Evolutionary conservation across 2,329 filamentous ascomycete species (phyloP), one percentile per base, ranked within the genome.

Genomic region (Xylaria digitata): DNA sequence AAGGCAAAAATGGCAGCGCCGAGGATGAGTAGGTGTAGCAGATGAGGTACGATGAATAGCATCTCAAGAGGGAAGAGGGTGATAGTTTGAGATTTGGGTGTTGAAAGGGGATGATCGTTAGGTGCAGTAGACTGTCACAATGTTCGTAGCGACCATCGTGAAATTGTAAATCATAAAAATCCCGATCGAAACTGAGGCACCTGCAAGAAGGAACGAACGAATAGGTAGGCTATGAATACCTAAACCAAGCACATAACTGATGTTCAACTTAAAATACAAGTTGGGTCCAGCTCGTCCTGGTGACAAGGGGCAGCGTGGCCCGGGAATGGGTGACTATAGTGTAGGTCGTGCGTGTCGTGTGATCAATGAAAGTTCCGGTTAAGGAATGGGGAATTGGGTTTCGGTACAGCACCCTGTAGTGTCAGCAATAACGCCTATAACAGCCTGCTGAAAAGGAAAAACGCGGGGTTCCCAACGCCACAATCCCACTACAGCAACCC

Each of bases 1-100:
- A 58, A 63, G 57, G 69, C 70, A 37, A 65, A 30, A 21, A 49
- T 58, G 52, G 57, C 65, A 53, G 56, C 58, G 40, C 58, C 46
- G 11, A 69, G 43, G n/a, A 48, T 21, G 5, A 63, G 63, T 61
- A 68, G 55, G 58, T 65, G 46, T 30, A 67, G 34, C 15, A 70
- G 42, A 45, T 63, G 37, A 30, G 56, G 32, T 57, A 63, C n/a
- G 43, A 56, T 19, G 43, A 58, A 69, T 19, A 63, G 40, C 66
- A 68, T 70, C 55, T 63, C 61, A 68, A 55, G 58, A 30, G 42
- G 42, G 21, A 68, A 55, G 58, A 30, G 42, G 42, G 21, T 37
- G 52, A 61, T 46, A 43, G 17, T 60, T 54, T 55, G 13, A 54
- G 66, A 30, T 54, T 46, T 50, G n/a, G 30, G 52, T 56, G 42